A percentile compares a stretch with the other conserved stretches of the same genome.
These are phyloP conservation scores for Boletus edulis DNA, from an alignment of 768 basidiomycete species.

Conservation along the genomic window DNA sequence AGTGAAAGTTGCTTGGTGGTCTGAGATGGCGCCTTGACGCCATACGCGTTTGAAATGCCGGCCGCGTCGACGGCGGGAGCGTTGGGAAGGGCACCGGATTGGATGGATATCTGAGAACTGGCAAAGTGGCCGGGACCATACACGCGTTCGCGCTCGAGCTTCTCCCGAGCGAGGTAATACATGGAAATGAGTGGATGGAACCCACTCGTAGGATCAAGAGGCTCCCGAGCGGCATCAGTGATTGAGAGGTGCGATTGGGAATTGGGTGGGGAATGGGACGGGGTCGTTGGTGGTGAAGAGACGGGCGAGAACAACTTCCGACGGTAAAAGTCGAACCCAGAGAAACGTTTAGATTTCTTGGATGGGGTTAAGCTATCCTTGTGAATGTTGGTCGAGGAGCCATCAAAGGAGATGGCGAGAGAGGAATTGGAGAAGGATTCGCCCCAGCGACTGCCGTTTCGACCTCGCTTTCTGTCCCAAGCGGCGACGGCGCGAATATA, in stretches of 20 bases:
- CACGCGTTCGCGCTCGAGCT: slow-evolving; percentile 89
- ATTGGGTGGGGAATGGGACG: slow-evolving; percentile 58
- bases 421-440: slow-evolving; percentile 63
- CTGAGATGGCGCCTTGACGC: slow-evolving; percentile 31
- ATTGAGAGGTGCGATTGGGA: slow-evolving; percentile 58
- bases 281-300: slow-evolving; percentile 48
- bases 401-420: slow-evolving; percentile 62
- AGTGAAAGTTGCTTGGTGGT: slow-evolving; percentile 29
- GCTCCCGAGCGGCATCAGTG: slow-evolving; percentile 47
- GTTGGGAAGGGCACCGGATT: slow-evolving; percentile 26
- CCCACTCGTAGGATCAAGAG: slow-evolving; percentile 81
- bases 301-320: slow-evolving; percentile 75
- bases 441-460: slow-evolving; percentile 47
- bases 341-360: slow-evolving; percentile 82
- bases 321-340: slow-evolving; percentile 92
- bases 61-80: slow-evolving; percentile 18
- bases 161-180: slow-evolving; percentile 94
- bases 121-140: slow-evolving; percentile 96
- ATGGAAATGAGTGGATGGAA: slow-evolving; percentile 96
- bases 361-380: slow-evolving; percentile 43
- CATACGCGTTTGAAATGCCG: slow-evolving; percentile 12
- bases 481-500: slow-evolving; percentile 71
- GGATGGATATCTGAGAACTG: slow-evolving; percentile 76
- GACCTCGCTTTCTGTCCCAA: slow-evolving; percentile 73
- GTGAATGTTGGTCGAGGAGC: slow-evolving; percentile 40